A percentile compares a stretch with the other conserved stretches of the same genome.
Conservation (phyloP, 225 moss, liverwort and hornwort species). For the Takakia lepidozioides region DNA sequence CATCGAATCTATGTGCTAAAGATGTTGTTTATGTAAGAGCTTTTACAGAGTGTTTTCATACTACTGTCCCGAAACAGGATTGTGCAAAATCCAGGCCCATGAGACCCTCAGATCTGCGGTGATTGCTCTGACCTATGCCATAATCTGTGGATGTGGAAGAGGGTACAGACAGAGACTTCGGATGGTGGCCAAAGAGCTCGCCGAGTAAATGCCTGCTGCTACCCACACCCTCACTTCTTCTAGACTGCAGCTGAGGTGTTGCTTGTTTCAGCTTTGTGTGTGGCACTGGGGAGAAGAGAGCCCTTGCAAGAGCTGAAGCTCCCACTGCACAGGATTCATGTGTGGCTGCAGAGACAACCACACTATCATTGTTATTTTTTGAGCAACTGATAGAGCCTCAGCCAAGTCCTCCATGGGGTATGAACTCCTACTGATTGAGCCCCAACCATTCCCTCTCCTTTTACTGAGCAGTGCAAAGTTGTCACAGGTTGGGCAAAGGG, state of each 20-base stretch:
- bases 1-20: too few relatives aligned
- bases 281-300: slow-evolving; percentile 79
- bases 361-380: not conserved
- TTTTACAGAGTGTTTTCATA: too few relatives aligned
- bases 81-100: not conserved
- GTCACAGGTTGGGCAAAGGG: too few relatives aligned
- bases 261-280: slow-evolving; percentile 50
- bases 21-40: too few relatives aligned
- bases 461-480: too few relatives aligned
- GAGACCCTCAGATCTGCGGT: not conserved
- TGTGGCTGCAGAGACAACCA: slow-evolving; percentile 18
- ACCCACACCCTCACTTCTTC: slow-evolving; percentile 14
- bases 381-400: not conserved
- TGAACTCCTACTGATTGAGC: too few relatives aligned
- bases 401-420: not conserved
- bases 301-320: slow-evolving; percentile 68
- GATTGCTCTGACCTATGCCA: not conserved
- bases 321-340: slow-evolving; percentile 24
- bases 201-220: slow-evolving; percentile 12
- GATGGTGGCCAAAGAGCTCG: slow-evolving; percentile 23
- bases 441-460: too few relatives aligned
- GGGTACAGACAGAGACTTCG: slow-evolving; percentile 17
- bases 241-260: slow-evolving; percentile 18
- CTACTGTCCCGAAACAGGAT: too few relatives aligned
- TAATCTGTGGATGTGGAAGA: slow-evolving; percentile 39